Evolutionary conservation across 2,329 filamentous ascomycete species (phyloP).

Genomic region (Phialophora verrucosa): DNA sequence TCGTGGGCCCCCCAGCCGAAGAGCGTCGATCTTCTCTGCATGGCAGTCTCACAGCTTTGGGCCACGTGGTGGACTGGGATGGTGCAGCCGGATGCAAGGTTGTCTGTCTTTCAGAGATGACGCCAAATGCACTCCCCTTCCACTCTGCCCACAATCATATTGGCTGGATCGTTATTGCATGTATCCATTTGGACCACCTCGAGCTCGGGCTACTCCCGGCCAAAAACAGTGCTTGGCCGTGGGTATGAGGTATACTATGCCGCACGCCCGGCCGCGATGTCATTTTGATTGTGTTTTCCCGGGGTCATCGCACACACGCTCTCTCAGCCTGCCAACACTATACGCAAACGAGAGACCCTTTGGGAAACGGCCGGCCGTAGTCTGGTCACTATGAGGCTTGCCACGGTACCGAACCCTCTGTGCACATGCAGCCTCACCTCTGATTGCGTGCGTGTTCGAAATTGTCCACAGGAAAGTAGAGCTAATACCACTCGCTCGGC

Average conservation of each 20-base stretch:
- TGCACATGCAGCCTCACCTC: not conserved
- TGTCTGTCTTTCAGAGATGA: not conserved
- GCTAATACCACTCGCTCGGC: not conserved
- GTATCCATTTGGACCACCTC: not conserved
- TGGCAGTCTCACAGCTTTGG: not conserved
- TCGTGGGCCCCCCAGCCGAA: not conserved
- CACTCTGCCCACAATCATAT: not conserved
- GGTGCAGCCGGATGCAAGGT: not conserved
- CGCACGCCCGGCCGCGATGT: not conserved
- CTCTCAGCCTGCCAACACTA: not conserved
- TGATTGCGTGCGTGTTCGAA: not conserved
- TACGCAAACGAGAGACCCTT: not conserved
- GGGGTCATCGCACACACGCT: not conserved
- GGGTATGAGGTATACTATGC: not conserved
- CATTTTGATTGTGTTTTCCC: not conserved
- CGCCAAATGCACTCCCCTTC: not conserved
- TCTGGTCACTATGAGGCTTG: not conserved
- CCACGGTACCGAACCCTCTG: not conserved
- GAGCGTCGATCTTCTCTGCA: not conserved
- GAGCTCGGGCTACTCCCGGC: not conserved
- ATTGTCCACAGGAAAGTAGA: not conserved
- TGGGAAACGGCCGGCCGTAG: not conserved
- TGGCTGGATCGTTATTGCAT: not conserved
- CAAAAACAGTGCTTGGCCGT: not conserved
- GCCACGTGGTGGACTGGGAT: not conserved